phyloP scores from a whole-genome alignment of 805 yeast genomes.

The Pichia sporocuriosa region DNA sequence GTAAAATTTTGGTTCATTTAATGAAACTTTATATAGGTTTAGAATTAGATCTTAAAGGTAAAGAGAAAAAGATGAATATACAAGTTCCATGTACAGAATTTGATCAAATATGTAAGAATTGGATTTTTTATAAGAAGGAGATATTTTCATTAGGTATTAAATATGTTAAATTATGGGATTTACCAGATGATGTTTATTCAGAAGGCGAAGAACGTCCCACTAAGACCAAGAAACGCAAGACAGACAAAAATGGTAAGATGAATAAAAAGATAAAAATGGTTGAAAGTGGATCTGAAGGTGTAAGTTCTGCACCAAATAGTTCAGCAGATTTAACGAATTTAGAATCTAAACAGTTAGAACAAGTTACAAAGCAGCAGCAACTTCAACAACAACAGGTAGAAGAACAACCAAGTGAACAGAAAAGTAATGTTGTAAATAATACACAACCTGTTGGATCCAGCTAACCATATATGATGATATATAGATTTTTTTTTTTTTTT shows the following conservation, averaged over 20 bases:
- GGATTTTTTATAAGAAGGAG: slow-evolving; percentile 60
- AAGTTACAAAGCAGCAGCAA: too few relatives aligned
- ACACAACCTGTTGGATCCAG: too few relatives aligned
- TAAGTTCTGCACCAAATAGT: slow-evolving; percentile 7
- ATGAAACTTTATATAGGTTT: slow-evolving; percentile 81
- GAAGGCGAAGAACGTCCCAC: slow-evolving; percentile 75
- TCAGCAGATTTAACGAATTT: slow-evolving; percentile 5
- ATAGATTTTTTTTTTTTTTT: too few relatives aligned
- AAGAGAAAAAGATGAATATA: slow-evolving; percentile 65
- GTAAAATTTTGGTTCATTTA: slow-evolving; percentile 40
- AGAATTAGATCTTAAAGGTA: slow-evolving; percentile 44
- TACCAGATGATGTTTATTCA: slow-evolving; percentile 77
- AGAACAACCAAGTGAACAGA: too few relatives aligned
- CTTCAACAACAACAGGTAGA: too few relatives aligned
- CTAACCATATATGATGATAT: too few relatives aligned
- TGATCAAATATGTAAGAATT: slow-evolving; percentile 68
- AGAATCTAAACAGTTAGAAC: slow-evolving; percentile 5
- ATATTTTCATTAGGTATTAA: slow-evolving; percentile 56
- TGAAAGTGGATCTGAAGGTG: slow-evolving; percentile 7
- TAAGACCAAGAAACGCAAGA: slow-evolving; percentile 50
- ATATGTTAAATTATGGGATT: slow-evolving; percentile 68
- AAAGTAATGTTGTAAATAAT: too few relatives aligned
- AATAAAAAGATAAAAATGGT: slow-evolving; percentile 27
- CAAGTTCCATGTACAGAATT: slow-evolving; percentile 89
- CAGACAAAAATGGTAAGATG: slow-evolving; percentile 27